Conservation (phyloP, 2,329 filamentous ascomycete species). For the Verticillium longisporum region DNA sequence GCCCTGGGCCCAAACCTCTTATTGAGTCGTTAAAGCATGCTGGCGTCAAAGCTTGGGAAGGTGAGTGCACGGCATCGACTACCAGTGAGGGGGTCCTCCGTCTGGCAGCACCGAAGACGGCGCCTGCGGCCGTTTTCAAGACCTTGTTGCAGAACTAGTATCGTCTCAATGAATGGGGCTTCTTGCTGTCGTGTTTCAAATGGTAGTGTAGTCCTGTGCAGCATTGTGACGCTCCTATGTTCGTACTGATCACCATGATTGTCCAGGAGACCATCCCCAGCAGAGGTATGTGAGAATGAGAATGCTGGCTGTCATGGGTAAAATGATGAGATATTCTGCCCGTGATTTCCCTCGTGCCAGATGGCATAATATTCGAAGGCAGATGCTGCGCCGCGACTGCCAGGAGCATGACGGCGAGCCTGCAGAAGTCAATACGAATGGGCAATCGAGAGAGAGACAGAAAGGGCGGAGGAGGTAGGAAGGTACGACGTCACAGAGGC, state of each 20-base stretch:
- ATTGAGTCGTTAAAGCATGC: constrained; percentile 20
- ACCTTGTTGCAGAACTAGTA: background rate
- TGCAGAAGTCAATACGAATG: background rate
- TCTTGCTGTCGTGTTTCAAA: too few species aligned
- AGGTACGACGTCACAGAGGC: background rate
- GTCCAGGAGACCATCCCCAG: too few species aligned
- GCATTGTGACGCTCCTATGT: too few species aligned
- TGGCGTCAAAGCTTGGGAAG: constrained; percentile 19
- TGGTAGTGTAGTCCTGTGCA: too few species aligned
- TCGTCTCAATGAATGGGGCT: background rate
- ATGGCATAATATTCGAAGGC: too few species aligned
- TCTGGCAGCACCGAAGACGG: constrained; percentile 20
- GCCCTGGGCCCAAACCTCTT: constrained; percentile 17
- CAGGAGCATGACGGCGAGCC: too few species aligned
- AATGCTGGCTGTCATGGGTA: too few species aligned
- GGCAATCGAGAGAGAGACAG: background rate
- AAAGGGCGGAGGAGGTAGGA: background rate
- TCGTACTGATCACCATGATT: too few species aligned
- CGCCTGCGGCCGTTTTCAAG: constrained; percentile 16
- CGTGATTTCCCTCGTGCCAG: too few species aligned
- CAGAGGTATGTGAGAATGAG: too few species aligned
- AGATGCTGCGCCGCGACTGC: too few species aligned
- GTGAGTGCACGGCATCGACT: constrained; percentile 18
- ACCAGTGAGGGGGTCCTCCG: constrained; percentile 20
- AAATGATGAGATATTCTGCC: too few species aligned